These are phyloP conservation scores for Coemansia asiatica DNA, from an alignment of 192 early-diverging fungal species.

Conservation along the genomic window DNA sequence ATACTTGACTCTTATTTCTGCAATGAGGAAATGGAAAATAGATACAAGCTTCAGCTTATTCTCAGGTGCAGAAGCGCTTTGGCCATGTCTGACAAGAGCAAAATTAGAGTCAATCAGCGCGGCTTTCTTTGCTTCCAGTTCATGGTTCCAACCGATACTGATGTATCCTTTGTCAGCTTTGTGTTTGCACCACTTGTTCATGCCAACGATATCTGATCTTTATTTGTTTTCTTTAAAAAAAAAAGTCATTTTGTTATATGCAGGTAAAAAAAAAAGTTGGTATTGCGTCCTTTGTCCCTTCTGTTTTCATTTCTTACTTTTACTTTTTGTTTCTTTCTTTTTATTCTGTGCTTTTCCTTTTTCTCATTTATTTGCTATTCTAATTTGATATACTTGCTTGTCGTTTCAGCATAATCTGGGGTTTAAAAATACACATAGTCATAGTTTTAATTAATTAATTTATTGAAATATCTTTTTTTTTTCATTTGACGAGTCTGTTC, in stretches of 20 bases:
- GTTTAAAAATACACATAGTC: no score
- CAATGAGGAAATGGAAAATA: slow-evolving; percentile 44
- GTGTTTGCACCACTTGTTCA: slow-evolving; percentile 40
- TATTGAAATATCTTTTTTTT: no score
- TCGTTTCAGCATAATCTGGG: no score
- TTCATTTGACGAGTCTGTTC: no score
- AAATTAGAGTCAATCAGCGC: slow-evolving; percentile 54
- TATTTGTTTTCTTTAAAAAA: no score
- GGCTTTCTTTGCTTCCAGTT: slow-evolving; percentile 61
- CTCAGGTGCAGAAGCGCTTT: slow-evolving; percentile 54
- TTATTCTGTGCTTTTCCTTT: background rate
- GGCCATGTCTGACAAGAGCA: slow-evolving; percentile 57
- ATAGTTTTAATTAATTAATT: no score
- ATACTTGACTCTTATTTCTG: slow-evolving; percentile 59
- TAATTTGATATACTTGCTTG: no score
- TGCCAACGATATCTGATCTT: slow-evolving; percentile 17
- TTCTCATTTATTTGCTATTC: background rate
- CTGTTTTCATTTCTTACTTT: background rate
- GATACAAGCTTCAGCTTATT: slow-evolving; percentile 51
- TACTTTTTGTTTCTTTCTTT: slow-evolving; percentile 4
- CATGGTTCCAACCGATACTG: slow-evolving; percentile 53
- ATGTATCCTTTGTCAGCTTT: slow-evolving; percentile 54
- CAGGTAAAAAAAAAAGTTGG: background rate
- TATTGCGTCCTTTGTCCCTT: background rate
- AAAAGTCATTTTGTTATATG: no score